phyloP scores from a whole-genome alignment of 768 basidiomycete species.

The Pleurotus tuber-regium region DNA sequence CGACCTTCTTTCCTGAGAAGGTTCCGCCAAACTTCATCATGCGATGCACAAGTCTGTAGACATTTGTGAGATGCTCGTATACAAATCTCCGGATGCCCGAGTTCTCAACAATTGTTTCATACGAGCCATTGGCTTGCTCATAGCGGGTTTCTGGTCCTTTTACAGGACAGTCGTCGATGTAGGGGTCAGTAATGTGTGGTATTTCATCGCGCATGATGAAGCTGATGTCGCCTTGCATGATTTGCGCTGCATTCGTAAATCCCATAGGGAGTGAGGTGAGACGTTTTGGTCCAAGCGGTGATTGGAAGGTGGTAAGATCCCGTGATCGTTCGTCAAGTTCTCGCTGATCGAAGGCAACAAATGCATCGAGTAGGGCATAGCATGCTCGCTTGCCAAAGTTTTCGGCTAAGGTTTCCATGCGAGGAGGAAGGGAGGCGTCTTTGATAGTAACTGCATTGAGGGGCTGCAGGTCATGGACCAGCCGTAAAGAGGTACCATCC shows the following conservation, averaged over 20 bases:
- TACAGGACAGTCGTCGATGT: too few species aligned
- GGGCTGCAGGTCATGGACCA: slow-evolving; percentile 22
- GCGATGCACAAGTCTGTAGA: slow-evolving; percentile 30
- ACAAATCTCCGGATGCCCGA: slow-evolving; percentile 32
- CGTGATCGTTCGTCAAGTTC: too few species aligned
- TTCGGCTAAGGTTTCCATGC: too few species aligned
- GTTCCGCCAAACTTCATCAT: slow-evolving; percentile 30
- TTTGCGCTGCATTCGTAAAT: too few species aligned
- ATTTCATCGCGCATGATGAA: too few species aligned
- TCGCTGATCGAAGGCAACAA: too few species aligned
- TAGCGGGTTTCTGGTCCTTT: slow-evolving; percentile 31
- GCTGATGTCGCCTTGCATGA: too few species aligned
- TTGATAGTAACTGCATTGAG: slow-evolving; percentile 14
- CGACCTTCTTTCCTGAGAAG: slow-evolving; percentile 31
- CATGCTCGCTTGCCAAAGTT: too few species aligned
- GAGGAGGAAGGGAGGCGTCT: not conserved
- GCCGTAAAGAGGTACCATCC: slow-evolving; percentile 25
- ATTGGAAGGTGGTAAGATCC: too few species aligned
- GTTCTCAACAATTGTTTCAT: slow-evolving; percentile 21
- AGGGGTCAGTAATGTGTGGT: slow-evolving; percentile 14
- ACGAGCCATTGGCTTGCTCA: slow-evolving; percentile 17
- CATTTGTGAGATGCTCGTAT: slow-evolving; percentile 31
- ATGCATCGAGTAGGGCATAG: too few species aligned
- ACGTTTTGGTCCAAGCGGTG: too few species aligned
- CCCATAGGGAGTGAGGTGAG: too few species aligned